Evolutionary conservation across 2,329 filamentous ascomycete species (phyloP).

Genomic region (Penicillium sp.): DNA sequence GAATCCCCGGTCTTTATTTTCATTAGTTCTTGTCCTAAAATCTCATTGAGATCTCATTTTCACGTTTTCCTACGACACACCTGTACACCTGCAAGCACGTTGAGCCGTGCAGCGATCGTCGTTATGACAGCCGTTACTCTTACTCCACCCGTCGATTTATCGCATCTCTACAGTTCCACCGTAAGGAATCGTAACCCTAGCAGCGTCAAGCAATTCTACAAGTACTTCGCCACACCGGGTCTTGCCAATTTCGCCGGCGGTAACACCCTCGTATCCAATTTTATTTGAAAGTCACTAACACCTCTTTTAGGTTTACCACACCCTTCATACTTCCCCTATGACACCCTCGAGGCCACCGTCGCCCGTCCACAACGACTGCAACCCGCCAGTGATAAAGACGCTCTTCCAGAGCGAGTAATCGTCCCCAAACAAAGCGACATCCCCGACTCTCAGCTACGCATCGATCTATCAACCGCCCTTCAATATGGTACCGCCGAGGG

Average conservation of each 20-base stretch:
- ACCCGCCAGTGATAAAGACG: slow-evolving; percentile 58
- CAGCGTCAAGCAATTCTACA: slow-evolving; percentile 76
- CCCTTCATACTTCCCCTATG: slow-evolving; percentile 78
- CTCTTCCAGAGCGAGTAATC: slow-evolving; percentile 53
- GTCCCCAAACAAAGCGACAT: slow-evolving; percentile 65
- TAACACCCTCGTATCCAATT: slow-evolving; percentile 22
- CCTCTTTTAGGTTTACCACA: slow-evolving; percentile 65
- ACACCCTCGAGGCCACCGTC: slow-evolving; percentile 78
- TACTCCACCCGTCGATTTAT: slow-evolving; percentile 63
- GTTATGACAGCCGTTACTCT: slow-evolving; percentile 32
- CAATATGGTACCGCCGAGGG: slow-evolving; percentile 84
- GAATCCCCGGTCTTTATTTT: neutral
- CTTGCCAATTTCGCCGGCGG: slow-evolving; percentile 60
- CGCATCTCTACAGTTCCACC: slow-evolving; percentile 69
- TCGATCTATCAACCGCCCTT: slow-evolving; percentile 75
- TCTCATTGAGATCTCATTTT: neutral
- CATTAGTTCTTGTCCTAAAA: neutral
- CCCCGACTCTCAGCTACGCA: slow-evolving; percentile 60
- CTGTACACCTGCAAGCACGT: slow-evolving; percentile 15
- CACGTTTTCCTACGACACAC: neutral
- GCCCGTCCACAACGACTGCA: slow-evolving; percentile 70
- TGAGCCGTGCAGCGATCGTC: slow-evolving; percentile 13
- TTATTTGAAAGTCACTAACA: neutral
- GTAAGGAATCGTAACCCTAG: slow-evolving; percentile 63
- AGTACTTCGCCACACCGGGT: slow-evolving; percentile 66